Base-by-base conservation (phyloP, 257 asterid species). In the Lantana camara region DNA sequence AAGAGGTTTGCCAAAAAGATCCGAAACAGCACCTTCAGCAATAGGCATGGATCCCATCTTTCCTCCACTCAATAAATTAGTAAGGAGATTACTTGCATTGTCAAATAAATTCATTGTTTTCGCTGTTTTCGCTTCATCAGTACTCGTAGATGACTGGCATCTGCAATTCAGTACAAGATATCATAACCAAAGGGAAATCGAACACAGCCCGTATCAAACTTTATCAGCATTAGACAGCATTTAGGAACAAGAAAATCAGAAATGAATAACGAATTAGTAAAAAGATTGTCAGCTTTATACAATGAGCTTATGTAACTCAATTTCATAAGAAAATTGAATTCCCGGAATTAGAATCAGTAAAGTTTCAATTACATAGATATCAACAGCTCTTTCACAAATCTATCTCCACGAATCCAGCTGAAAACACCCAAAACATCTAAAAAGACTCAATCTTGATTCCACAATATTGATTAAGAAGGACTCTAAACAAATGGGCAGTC, bases 21-120 rank as follows among this genome's bases (percentile, higher is more conserved):
- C 99, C 50, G 99, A 73, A 45, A 90, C 92, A 20, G 95, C 99
- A 63, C 99, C 99, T 84, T 94, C 99, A 20, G 99, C 97, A 32
- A 54, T 78, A 51, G 97, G 97, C 99, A 94, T 90, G 12, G 93
- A 75, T 57, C 85, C 92, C 52, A 90, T 79, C 51, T 64, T 84
- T 27, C 89, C 87, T 57, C 97, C 96, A 71, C 97, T 94, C 78
- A 94, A 76, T 61, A 94, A 74, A 80, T 84, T 85, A 29, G 99
- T 94, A 16, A 94, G 97, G 54, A 90, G 80, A 74, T 94, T 94
- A 77, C 99, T 90, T 42, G 97, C 96, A 75, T 87, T 87, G 82
- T 94, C 99, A 9, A 90, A 49, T 15, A 88, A 44, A 69, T 74
- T 87, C 88, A 66, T 77, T 56, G 64, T 54, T 51, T 85, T 78